Conservation (phyloP, 257 asterid genomes). For the Lithospermum erythrorhizon region DNA sequence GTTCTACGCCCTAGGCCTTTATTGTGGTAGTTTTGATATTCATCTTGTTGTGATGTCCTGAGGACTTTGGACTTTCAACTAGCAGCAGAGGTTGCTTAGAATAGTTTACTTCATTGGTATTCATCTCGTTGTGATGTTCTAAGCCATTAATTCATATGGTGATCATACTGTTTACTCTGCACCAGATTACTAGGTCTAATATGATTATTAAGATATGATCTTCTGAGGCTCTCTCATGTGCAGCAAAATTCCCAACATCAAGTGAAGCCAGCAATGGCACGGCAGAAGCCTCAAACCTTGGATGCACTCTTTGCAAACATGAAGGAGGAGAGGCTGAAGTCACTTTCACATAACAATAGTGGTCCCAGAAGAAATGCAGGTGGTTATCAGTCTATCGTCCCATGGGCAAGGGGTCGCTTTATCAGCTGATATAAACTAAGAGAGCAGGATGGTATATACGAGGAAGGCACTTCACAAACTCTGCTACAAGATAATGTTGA, state of each 20-base stretch:
- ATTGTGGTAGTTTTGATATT: neutral
- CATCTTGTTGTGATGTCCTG: neutral
- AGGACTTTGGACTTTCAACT: neutral
- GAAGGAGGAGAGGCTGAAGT: conserved; percentile 71
- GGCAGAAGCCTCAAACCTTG: conserved; percentile 63
- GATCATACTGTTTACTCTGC: neutral
- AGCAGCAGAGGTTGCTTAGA: neutral
- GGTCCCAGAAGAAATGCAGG: conserved; percentile 41
- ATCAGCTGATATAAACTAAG: neutral
- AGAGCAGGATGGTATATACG: neutral
- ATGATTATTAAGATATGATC: neutral
- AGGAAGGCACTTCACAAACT: neutral
- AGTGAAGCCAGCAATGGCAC: conserved; percentile 15
- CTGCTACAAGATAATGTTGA: too few relatives aligned
- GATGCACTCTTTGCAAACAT: conserved; percentile 85
- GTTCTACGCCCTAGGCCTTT: neutral
- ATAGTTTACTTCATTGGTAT: neutral
- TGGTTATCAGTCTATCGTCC: conserved; percentile 13
- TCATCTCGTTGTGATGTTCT: neutral
- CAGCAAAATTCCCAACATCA: conserved; percentile 41
- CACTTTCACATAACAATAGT: conserved; percentile 31
- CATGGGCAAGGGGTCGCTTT: conserved; percentile 4
- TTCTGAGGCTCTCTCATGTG: neutral
- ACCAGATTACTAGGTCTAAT: neutral
- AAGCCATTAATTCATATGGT: neutral